A percentile compares a stretch with the other conserved stretches of the same genome.
Conservation (phyloP, 495 filamentous ascomycete genomes). For the Penicillium canariense region DNA sequence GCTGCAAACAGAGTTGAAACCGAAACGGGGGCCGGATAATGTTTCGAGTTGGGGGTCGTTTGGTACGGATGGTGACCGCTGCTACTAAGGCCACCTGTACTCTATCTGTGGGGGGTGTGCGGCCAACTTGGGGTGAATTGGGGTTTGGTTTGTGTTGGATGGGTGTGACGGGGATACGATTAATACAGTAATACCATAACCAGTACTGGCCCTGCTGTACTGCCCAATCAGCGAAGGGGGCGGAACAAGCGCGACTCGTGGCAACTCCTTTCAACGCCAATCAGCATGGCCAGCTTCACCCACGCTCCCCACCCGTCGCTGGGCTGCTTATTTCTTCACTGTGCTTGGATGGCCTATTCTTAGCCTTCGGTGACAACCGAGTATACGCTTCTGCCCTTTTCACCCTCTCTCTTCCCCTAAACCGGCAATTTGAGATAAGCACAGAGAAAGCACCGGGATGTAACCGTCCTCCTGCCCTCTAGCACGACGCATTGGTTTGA, state of each 20-base stretch:
- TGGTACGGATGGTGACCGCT: neutral
- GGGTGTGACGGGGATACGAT: too few species aligned
- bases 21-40: neutral
- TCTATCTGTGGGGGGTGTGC: neutral
- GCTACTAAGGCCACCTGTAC: neutral
- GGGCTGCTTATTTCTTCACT: neutral
- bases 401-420: neutral
- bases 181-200: neutral
- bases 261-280: constrained; percentile 17
- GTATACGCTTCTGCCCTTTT: neutral
- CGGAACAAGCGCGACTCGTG: constrained; percentile 16
- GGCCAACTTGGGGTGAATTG: too few species aligned
- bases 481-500: constrained; percentile 17
- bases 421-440: neutral
- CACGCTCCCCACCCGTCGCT: constrained; percentile 7
- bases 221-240: too few species aligned
- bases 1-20: constrained; percentile 18
- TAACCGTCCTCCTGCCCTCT: constrained; percentile 1
- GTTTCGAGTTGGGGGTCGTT: neutral
- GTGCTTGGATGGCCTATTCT: constrained; percentile 3
- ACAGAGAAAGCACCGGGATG: constrained; percentile 3
- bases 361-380: constrained; percentile 1
- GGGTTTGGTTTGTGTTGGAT: too few species aligned
- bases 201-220: neutral
- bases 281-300: neutral